Percentiles rank a stretch among this genome's conserved stretches.
These are phyloP conservation scores for Tripterygium wilfordii DNA, from an alignment of 177 flowering plant species.

Conservation along the genomic window DNA sequence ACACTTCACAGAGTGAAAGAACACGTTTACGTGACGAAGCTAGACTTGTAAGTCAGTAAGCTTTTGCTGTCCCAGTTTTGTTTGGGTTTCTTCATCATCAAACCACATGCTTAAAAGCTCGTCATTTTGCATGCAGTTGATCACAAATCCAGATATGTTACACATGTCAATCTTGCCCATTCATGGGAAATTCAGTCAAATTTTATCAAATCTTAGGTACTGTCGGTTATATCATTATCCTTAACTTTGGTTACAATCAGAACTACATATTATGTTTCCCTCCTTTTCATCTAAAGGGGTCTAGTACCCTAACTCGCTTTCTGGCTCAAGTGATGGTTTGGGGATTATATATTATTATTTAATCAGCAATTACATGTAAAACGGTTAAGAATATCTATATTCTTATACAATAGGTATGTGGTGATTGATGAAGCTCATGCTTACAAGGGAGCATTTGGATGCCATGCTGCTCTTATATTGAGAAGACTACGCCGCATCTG, in stretches of 20 bases:
- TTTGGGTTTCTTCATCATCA: too few species aligned
- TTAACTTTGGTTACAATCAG: too few species aligned
- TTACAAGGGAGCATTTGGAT: constrained; percentile 96
- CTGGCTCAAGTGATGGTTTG: too few species aligned
- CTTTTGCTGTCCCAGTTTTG: constrained; percentile 7
- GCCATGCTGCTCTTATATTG: constrained; percentile 81
- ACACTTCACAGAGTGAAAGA: constrained; percentile 68
- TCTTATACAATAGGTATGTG: constrained; percentile 49
- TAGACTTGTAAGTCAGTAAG: constrained; percentile 65
- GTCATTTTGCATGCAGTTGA: constrained; percentile 49
- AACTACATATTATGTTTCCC: too few species aligned
- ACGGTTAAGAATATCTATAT: neutral
- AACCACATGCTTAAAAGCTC: constrained; percentile 8
- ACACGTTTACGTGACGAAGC: constrained; percentile 63
- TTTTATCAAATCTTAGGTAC: constrained; percentile 83
- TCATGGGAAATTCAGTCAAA: constrained; percentile 64
- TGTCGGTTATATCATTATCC: neutral
- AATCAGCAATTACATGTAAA: too few species aligned
- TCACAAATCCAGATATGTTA: constrained; percentile 97
- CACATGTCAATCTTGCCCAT: constrained; percentile 86
- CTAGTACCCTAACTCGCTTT: too few species aligned
- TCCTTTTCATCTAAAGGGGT: too few species aligned
- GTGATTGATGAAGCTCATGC: constrained; percentile 93
- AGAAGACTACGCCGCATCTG: constrained; percentile 85
- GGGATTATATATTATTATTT: too few species aligned